Evolutionary conservation across 305 asterid species (phyloP), one percentile per base, ranked within the genome.

Genomic region (Fraxinus platypoda): DNA sequence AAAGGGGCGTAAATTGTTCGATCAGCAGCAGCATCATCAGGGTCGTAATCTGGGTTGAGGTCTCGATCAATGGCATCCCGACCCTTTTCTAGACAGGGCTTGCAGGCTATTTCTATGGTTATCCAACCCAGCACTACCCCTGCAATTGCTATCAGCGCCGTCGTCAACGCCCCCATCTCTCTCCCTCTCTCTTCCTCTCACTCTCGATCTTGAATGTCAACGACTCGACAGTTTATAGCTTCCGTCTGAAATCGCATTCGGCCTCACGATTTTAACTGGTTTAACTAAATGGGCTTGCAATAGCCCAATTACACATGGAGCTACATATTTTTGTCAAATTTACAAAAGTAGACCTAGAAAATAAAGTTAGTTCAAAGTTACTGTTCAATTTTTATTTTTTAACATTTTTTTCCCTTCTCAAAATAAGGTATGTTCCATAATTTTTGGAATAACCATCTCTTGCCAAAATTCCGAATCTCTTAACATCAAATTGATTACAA

Each of bases 1-100:
- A 92, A 91, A 33, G 94, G 95, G 33, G 93, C 94, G 80, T 88
- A 87, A 46, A 88, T 80, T 54, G 80, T 34, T 38, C 68, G 82
- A 23, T 83, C 84, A 76, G 74, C 8, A 76, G 74, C 8, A 66
- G 74, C 74, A 66, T 92, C 98, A 80, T 95, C 99, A 64, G 97
- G 98, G 74, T 94, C 99, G 88, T 92, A 93, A 82, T 94, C 94
- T 0, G 99, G 99, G 87, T 95, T 90, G 82, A 95, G 98, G 78
- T 86, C 93, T 12, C 93, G 97, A 88, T 95, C 98, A 28, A 95
- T 91, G 74, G 95, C 97, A 84, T 95, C 93, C 62, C 98, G 97
- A 9, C 97, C 99, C 75, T 80, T 93, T 23, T 93, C 99, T 37
- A 94, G 99, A 38, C 99, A 94, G 66, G 99, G 97, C 57, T 95